Conservation (phyloP, 768 basidiomycete species). For the Rhizopogon vesiculosus region DNA sequence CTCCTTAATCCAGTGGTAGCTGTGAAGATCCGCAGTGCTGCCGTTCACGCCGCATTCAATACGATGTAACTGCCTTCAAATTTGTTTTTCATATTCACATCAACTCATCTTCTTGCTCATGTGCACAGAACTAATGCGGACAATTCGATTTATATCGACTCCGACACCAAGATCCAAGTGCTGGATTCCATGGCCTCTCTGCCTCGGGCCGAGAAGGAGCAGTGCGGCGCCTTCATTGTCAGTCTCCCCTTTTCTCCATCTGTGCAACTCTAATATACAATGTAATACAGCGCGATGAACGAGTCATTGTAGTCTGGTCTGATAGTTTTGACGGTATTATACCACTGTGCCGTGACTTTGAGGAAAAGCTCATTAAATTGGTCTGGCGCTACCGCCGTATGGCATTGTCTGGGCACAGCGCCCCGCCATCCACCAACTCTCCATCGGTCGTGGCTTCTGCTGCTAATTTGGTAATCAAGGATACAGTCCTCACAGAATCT, state of each 20-base stretch:
- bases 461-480: conserved; percentile 47
- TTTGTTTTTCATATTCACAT: conserved; percentile 13
- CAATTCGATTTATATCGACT: conserved; percentile 61
- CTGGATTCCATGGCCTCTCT: conserved; percentile 65
- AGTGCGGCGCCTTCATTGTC: conserved; percentile 85
- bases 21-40: conserved; percentile 74
- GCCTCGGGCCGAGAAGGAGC: conserved; percentile 82
- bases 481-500: conserved; percentile 10
- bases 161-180: conserved; percentile 83
- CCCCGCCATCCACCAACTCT: conserved; percentile 18
- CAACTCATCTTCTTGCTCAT: not conserved
- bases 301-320: conserved; percentile 78
- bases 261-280: not conserved
- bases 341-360: conserved; percentile 62
- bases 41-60: conserved; percentile 73
- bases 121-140: conserved; percentile 45
- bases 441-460: conserved; percentile 49
- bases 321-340: conserved; percentile 80
- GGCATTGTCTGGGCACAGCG: conserved; percentile 1
- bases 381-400: conserved; percentile 58
- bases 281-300: conserved; percentile 63
- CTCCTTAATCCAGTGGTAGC: conserved; percentile 78
- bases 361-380: conserved; percentile 74
- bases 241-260: conserved; percentile 16
- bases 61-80: conserved; percentile 43